These are phyloP conservation scores for Leccinum sublutescens DNA, from an alignment of 768 basidiomycete genomes.

Conservation along the genomic window DNA sequence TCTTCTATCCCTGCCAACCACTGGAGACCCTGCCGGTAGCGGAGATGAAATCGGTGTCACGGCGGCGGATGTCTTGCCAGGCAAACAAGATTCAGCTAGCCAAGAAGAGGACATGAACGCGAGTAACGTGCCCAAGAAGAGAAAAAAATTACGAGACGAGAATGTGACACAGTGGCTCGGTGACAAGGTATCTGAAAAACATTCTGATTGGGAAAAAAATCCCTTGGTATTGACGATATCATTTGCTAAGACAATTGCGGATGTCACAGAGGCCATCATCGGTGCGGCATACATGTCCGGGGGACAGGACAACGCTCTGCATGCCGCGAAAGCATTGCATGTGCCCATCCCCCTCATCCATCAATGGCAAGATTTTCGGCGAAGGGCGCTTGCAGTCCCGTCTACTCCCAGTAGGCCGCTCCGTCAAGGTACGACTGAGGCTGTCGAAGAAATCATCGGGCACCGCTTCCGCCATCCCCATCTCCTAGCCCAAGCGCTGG, in stretches of 20 bases:
- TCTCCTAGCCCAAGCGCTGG: slow-evolving; percentile 71
- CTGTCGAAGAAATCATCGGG: slow-evolving; percentile 64
- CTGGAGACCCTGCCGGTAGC: slow-evolving; percentile 23
- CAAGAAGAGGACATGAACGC: slow-evolving; percentile 12
- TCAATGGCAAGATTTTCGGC: slow-evolving; percentile 68
- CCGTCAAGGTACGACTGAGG: slow-evolving; percentile 46
- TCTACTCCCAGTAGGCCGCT: slow-evolving; percentile 45
- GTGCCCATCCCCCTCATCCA: slow-evolving; percentile 63
- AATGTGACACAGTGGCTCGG: slow-evolving; percentile 57
- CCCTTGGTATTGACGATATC: slow-evolving; percentile 12
- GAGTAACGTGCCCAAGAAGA: slow-evolving; percentile 30
- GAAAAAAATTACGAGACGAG: slow-evolving; percentile 43
- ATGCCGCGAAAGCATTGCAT: slow-evolving; percentile 60
- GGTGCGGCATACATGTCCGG: slow-evolving; percentile 79
- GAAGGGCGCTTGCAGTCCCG: slow-evolving; percentile 44
- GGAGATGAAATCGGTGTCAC: slow-evolving; percentile 31
- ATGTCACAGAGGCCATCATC: slow-evolving; percentile 82
- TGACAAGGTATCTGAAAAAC: slow-evolving; percentile 58
- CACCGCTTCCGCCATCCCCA: slow-evolving; percentile 60
- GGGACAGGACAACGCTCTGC: slow-evolving; percentile 64
- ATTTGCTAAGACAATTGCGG: slow-evolving; percentile 64
- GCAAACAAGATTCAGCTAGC: slow-evolving; percentile 11
- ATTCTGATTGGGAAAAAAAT: neutral
- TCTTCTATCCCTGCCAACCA: slow-evolving; percentile 16
- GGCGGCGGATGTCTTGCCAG: slow-evolving; percentile 6